Evolutionary conservation across 1,284 basidiomycete genomes (phyloP).

Genomic region (Sanguinoderma infundibulare): DNA sequence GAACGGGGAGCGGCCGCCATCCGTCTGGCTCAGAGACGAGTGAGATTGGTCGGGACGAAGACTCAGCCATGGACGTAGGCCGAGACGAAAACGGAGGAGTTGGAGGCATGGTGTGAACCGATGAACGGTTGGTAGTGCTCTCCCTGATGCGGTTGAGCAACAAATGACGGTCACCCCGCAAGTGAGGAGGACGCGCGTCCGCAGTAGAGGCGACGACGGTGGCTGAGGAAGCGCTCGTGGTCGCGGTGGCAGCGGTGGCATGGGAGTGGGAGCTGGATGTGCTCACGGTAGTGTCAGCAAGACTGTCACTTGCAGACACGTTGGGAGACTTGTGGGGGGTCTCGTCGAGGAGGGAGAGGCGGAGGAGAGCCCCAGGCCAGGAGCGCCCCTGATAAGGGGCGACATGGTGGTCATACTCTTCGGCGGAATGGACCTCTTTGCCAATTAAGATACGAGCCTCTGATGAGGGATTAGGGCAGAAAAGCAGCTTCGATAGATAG

Average conservation of each 20-base stretch:
- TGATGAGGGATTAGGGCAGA: conserved; percentile 53
- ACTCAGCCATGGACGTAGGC: conserved; percentile 25
- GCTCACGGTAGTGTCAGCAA: conserved; percentile 4
- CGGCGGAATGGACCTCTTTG: conserved; percentile 57
- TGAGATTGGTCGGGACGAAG: conserved; percentile 19
- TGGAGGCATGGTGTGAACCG: conserved; percentile 15
- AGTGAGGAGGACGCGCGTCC: conserved; percentile 9
- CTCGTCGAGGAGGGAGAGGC: conserved; percentile 64
- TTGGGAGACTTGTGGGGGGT: conserved; percentile 44
- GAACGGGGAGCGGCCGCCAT: conserved; percentile 15
- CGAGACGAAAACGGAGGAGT: conserved; percentile 24
- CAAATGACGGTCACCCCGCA: conserved; percentile 24
- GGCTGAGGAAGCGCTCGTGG: conserved; percentile 22
- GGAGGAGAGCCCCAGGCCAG: conserved; percentile 62
- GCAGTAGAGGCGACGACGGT: conserved; percentile 23
- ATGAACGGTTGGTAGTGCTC: conserved; percentile 23
- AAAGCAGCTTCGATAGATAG: conserved; percentile 68
- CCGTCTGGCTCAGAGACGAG: conserved; percentile 8
- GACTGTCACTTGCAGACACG: conserved; percentile 9
- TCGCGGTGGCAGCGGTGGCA: conserved; percentile 11
- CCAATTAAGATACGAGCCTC: conserved; percentile 60
- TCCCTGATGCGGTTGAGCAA: conserved; percentile 33
- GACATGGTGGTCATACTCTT: conserved; percentile 60
- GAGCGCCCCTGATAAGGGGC: conserved; percentile 50
- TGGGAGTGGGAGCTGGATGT: conserved; percentile 13